Base-by-base conservation (phyloP, 2,329 filamentous ascomycete genomes). In the Tolypocladium tundrense region DNA sequence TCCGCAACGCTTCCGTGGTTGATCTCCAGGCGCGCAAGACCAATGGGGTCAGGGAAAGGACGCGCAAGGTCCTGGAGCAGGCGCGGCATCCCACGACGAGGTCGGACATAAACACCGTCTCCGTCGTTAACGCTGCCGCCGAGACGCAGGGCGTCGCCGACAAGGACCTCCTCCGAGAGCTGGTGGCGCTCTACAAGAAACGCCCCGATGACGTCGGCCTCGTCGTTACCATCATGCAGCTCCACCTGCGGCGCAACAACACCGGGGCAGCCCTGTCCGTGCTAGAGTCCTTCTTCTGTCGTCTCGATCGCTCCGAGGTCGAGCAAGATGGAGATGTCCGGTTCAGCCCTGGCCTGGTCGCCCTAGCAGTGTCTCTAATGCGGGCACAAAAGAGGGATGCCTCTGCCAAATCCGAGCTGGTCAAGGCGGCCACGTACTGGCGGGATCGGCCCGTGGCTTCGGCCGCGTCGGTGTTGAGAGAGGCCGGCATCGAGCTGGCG, bases 401-500 rank as follows among this genome's bases (percentile, higher is more conserved):
- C 31, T 85, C 88, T 37, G 85, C 89, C 60, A 88, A 88, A 61
- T 73, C 77, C 8, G 89, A 94, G 67, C 78, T 97, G 21, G 83
- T 86, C 59, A 89, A 88, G 70, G 91, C 93, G 21, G 90, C 91
- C 13, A 77, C 81, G 16, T 87, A 95, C 74, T 97, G 94, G 92
- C 82, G 85, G 56, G 77, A 79, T 52, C 87, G 86, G 63, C 76
- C 62, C 73, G 62, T 65, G 7, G 63, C 60, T 19, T 62, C 68
- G 2, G 70, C 85, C 0, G 73, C 79, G n/a, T 82, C 88, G 0
- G 82, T 97, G 7, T 79, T 96, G 55, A 85, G 86, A 59, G 90
- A 91, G 57, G 91, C 92, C 9, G 93, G 90, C n/a, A 81, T 88
- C 48, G 86, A 91, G 53, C 82, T 97, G 11, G 83, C 97, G 53